These are phyloP conservation scores for Arachis stenosperma DNA, from an alignment of 306 rosid genomes.

Conservation along the genomic window DNA sequence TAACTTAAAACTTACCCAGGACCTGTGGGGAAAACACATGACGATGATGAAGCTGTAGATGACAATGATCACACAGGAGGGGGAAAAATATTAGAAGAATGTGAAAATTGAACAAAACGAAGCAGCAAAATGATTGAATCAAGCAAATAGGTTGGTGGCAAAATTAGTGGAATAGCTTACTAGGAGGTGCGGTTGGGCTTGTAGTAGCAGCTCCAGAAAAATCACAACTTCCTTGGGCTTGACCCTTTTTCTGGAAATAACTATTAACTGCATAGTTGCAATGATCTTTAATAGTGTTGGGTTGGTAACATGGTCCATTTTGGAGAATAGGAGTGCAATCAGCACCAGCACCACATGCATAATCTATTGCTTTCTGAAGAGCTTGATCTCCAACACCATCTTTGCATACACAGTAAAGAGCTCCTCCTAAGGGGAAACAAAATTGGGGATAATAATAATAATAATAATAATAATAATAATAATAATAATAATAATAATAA, in stretches of 20 bases:
- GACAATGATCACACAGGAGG: conserved; percentile 15
- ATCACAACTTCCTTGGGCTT: conserved; percentile 75
- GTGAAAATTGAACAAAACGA: conserved; percentile 2
- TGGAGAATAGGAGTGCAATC: conserved; percentile 68
- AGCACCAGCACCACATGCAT: conserved; percentile 99
- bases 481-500: no score
- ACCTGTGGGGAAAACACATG: conserved; percentile 78
- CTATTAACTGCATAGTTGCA: conserved; percentile 91
- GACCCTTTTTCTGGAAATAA: conserved; percentile 81
- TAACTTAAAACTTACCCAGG: conserved; percentile 56
- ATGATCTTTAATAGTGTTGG: conserved; percentile 88
- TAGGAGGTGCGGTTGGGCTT: conserved; percentile 69
- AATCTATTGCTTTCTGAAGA: conserved; percentile 81
- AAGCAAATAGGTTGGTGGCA: neutral
- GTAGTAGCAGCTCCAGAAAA: conserved; percentile 64
- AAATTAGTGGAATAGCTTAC: conserved; percentile 39
- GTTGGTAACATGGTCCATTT: conserved; percentile 76
- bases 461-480: fast-evolving
- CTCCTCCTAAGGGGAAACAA: conserved; percentile 48
- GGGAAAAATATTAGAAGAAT: conserved; percentile 26
- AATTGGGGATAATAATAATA: neutral
- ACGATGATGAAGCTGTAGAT: conserved; percentile 65
- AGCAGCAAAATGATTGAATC: neutral
- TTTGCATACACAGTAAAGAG: conserved; percentile 78
- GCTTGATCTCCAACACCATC: conserved; percentile 70